Conservation (phyloP, 495 filamentous ascomycete species). For the Penicilliopsis zonata region DNA sequence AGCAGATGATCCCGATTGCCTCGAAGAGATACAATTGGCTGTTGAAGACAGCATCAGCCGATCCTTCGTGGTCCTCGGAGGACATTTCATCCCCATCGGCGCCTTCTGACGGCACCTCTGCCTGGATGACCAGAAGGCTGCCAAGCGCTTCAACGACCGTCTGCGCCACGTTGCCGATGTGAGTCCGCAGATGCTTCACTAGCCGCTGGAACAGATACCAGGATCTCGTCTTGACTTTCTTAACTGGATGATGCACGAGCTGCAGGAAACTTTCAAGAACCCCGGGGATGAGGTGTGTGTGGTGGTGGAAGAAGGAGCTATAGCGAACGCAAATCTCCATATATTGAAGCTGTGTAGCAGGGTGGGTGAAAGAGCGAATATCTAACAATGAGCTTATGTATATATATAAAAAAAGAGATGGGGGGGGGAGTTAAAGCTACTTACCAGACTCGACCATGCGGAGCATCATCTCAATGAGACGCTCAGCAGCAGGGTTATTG, state of each 20-base stretch:
- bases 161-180: slow-evolving; percentile 79
- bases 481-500: slow-evolving; percentile 58
- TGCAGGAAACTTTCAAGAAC: slow-evolving; percentile 89
- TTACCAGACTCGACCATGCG: slow-evolving; percentile 88
- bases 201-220: slow-evolving; percentile 96
- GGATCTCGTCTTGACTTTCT: slow-evolving; percentile 74
- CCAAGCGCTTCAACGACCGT: slow-evolving; percentile 81
- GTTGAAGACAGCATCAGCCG: slow-evolving; percentile 76
- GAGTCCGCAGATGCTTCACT: slow-evolving; percentile 72
- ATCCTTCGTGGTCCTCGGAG: slow-evolving; percentile 79
- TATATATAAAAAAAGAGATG: neutral
- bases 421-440: slow-evolving; percentile 7
- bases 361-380: slow-evolving; percentile 75
- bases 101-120: slow-evolving; percentile 66
- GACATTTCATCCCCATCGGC: slow-evolving; percentile 81
- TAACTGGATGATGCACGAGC: slow-evolving; percentile 74
- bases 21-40: slow-evolving; percentile 91
- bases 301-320: slow-evolving; percentile 78
- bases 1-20: slow-evolving; percentile 82
- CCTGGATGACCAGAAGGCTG: slow-evolving; percentile 81
- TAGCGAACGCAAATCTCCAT: slow-evolving; percentile 98
- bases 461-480: slow-evolving; percentile 78
- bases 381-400: slow-evolving; percentile 28
- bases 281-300: slow-evolving; percentile 63
- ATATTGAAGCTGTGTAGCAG: slow-evolving; percentile 84